Conservation (phyloP, 768 basidiomycete genomes). For the Termitomyces sp. region DNA sequence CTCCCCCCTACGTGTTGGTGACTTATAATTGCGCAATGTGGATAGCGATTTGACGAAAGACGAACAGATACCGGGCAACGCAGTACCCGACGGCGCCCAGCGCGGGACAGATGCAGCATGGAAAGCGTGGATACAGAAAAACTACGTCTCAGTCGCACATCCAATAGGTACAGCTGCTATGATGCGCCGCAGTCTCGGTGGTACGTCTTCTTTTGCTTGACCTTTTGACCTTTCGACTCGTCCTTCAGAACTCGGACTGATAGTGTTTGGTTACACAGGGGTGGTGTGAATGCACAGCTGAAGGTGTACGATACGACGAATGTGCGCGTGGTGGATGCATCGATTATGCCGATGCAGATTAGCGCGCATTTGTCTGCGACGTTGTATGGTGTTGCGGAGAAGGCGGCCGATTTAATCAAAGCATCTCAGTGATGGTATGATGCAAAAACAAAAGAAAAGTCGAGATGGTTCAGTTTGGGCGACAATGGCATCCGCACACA, state of each 20-base stretch:
- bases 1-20: not conserved
- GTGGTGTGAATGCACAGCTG: conserved; percentile 48
- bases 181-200: conserved; percentile 2
- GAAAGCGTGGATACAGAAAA: conserved; percentile 41
- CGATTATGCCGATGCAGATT: conserved; percentile 45
- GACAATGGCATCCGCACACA: not conserved
- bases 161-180: conserved; percentile 37
- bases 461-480: not conserved
- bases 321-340: conserved; percentile 52
- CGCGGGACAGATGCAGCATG: conserved; percentile 45
- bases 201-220: not conserved
- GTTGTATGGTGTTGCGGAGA: conserved; percentile 54
- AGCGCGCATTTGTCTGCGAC: conserved; percentile 45
- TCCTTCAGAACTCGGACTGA: not conserved
- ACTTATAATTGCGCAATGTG: not conserved
- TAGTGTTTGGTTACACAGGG: conserved; percentile 24
- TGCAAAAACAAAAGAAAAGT: conserved; percentile 9
- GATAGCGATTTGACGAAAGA: not conserved
- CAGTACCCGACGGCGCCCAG: conserved; percentile 39
- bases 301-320: conserved; percentile 45
- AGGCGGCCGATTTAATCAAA: conserved; percentile 50
- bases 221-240: too few species aligned
- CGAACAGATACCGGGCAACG: conserved; percentile 40
- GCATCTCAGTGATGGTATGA: conserved; percentile 24
- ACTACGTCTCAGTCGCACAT: conserved; percentile 44